Evolutionary conservation across 768 basidiomycete species (phyloP), one percentile per base, ranked within the genome.

Genomic region (Rhizopogon vesiculosus): DNA sequence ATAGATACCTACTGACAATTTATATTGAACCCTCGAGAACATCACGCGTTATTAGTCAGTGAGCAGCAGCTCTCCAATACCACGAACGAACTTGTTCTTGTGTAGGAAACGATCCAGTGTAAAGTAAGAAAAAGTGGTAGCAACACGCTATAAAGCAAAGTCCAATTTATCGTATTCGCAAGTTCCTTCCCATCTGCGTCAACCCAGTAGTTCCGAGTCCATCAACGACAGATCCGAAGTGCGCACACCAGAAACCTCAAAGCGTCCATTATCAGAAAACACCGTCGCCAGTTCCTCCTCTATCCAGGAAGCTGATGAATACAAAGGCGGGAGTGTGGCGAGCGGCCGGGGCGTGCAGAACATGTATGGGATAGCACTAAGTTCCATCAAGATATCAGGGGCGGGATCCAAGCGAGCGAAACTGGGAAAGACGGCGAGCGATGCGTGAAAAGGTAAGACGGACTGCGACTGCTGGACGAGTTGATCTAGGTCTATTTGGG

Each of bases 291-390:
- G 33, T 38, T 38, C 45, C 5, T 2, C 13, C 31, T 49, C 7
- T 13, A 38, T 16, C 31, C 15, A 49, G 4, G 18, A 16, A 35
- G 19, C 5, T 3, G 15, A 10, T 19, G 15, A 35, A 35, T 19
- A 13, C 13, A 31, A 16, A 9, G 19, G 19, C 15, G 48, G 5
- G 2, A 8, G 48, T 49, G 13, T 5, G 5, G 9, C 7, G 33
- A 19, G 5, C 48, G 35, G 19, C 5, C 5, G 5, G 1, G 67
- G 69, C 16, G 67, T 61, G 42, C 63, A 53, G 52, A 65, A 69
- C 10, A 71, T 42, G 43, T 67, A 71, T 1, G 67, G 69, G 4
- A 69, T 63, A 18, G 69, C 69, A 3, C 69, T 71, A 45, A 69
- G 65, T 25, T 67, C 65, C 29, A 53, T 61, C 46, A 51, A 55